Conservation (phyloP, 192 early-diverging fungal species). For the Spizellomyces punctatus region DNA sequence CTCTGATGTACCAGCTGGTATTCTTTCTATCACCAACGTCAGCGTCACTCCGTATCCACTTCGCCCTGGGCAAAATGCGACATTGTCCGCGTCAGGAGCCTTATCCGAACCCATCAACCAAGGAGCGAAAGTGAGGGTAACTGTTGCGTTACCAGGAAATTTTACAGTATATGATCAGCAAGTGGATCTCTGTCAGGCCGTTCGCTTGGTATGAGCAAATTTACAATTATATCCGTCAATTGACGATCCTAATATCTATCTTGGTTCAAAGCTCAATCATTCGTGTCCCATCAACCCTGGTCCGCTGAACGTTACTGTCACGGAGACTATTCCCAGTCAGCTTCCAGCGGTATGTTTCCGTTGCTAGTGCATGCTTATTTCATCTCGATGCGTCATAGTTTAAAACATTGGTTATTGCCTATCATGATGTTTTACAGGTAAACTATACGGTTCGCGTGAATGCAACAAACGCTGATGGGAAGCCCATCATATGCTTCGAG, state of each 20-base stretch:
- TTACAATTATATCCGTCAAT: no score
- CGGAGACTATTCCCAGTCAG: not conserved
- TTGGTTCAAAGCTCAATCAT: not conserved
- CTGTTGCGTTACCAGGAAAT: not conserved
- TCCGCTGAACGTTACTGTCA: not conserved
- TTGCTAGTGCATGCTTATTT: not conserved
- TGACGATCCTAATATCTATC: not conserved
- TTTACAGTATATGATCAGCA: no score
- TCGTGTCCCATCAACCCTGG: not conserved
- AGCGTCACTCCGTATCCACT: not conserved
- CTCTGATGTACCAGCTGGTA: no score
- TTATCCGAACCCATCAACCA: not conserved
- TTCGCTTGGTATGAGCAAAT: no score
- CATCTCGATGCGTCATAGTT: no score
- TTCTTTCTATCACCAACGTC: no score
- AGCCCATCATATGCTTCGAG: not conserved
- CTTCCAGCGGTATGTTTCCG: conserved; percentile 1
- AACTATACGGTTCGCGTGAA: not conserved
- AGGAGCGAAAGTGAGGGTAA: not conserved
- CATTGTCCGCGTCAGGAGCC: not conserved
- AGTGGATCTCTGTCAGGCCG: no score
- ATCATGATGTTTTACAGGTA: no score
- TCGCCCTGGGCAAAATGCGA: not conserved
- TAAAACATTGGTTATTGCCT: no score
- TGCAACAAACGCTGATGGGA: not conserved